These are phyloP conservation scores for Tricholoma hemisulphureum DNA, from an alignment of 768 basidiomycete species.

Conservation along the genomic window DNA sequence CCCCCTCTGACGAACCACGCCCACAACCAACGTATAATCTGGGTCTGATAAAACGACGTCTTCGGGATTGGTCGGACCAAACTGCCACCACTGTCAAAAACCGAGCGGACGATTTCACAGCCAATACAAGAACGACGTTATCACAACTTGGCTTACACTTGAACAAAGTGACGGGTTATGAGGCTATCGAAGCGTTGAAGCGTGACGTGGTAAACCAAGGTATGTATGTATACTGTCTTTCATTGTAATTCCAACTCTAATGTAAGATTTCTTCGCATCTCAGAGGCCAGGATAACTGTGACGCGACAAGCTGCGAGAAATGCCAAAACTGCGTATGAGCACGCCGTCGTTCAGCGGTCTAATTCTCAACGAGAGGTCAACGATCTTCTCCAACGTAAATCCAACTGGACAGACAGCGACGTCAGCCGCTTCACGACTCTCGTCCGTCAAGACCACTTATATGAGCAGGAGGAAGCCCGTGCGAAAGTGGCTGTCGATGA, in stretches of 20 bases:
- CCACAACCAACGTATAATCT: slow-evolving; percentile 27
- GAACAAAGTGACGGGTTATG: slow-evolving; percentile 90
- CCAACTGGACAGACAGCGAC: slow-evolving; percentile 87
- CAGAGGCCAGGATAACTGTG: slow-evolving; percentile 72
- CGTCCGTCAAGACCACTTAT: slow-evolving; percentile 85
- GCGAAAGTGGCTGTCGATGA: slow-evolving; percentile 67
- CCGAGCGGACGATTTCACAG: slow-evolving; percentile 58
- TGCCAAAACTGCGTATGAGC: slow-evolving; percentile 75
- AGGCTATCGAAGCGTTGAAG: slow-evolving; percentile 83
- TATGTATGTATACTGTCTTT: slow-evolving; percentile 34
- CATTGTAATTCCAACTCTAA: slow-evolving; percentile 7
- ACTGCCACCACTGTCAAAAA: slow-evolving; percentile 46
- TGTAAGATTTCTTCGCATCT: background rate
- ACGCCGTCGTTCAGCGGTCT: slow-evolving; percentile 76
- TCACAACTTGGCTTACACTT: slow-evolving; percentile 75
- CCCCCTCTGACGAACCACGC: background rate
- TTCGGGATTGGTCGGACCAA: slow-evolving; percentile 51
- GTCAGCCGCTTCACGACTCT: slow-evolving; percentile 86
- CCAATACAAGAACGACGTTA: slow-evolving; percentile 55
- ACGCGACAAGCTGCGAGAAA: slow-evolving; percentile 64
- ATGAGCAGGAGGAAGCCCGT: slow-evolving; percentile 73
- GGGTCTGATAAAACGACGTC: slow-evolving; percentile 37
- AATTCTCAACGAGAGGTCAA: slow-evolving; percentile 94
- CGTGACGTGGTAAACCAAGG: slow-evolving; percentile 77
- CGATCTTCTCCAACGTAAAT: slow-evolving; percentile 91